These are phyloP conservation scores for Pyracantha coccinea DNA, from an alignment of 331 rosid genomes.

Conservation along the genomic window DNA sequence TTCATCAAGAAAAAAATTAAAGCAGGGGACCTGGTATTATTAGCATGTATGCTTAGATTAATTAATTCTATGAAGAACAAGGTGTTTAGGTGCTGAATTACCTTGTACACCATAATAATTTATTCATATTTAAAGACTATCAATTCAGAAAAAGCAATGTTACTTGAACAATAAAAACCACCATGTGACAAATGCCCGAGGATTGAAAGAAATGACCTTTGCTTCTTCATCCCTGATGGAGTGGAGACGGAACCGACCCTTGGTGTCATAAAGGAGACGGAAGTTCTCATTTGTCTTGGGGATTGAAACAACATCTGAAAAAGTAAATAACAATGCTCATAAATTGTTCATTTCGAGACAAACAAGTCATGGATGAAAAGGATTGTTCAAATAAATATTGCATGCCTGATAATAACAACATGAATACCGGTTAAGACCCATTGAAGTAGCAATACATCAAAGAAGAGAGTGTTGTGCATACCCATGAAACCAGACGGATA, in stretches of 20 bases:
- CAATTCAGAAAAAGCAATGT: background rate
- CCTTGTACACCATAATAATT: background rate
- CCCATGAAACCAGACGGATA: constrained; percentile 29
- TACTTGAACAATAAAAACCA: background rate
- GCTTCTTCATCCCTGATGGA: constrained; percentile 27
- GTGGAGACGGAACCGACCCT: constrained; percentile 26
- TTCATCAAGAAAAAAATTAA: background rate
- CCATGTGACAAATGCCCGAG: background rate
- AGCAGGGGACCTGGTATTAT: background rate
- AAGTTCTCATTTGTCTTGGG: constrained; percentile 29
- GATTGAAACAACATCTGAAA: constrained; percentile 24
- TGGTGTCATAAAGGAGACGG: constrained; percentile 27
- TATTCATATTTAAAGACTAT: background rate
- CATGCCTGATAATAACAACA: background rate
- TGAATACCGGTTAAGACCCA: background rate
- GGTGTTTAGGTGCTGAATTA: background rate
- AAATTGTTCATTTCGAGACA: background rate
- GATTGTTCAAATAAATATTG: too few species aligned
- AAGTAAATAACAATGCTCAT: background rate
- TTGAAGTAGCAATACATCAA: background rate
- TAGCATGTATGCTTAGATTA: background rate
- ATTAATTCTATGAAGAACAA: background rate
- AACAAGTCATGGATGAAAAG: background rate
- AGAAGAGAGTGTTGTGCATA: background rate
- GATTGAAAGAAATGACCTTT: constrained; percentile 3